Evolutionary conservation across 2,329 filamentous ascomycete genomes (phyloP), one percentile per base, ranked within the genome.

Genomic region (Ambrosiella cleistominuta): DNA sequence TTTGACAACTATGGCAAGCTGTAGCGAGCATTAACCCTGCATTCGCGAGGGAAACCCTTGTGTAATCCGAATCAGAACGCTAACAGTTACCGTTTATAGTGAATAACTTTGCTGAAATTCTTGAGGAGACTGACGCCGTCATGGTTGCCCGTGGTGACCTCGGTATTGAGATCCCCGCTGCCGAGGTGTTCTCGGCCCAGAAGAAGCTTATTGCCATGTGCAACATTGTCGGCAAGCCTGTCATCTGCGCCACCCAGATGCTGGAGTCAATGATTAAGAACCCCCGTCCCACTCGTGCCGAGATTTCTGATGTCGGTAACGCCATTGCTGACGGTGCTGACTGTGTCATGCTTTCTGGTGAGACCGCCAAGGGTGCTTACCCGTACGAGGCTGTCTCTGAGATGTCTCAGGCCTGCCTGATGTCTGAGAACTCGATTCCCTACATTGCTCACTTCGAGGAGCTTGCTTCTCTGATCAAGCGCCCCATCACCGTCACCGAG

Each of bases 171-270:
- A 98, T 98, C 66, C 91, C 93, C 54, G 91, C 93, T 62, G 88
- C 91, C 63, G 93, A 98, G 79, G 93, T 98, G 64, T 98, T 98
- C 74, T 88, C 95, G 65, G 93, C 93, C 59, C 93, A 98, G 80
- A 98, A 98, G 86, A 98, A 98, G 88, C 90, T 98, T 81, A 98
- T 98, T 73, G 90, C 93, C 74, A 97, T 97, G 84, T 98, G 93
- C 83, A 98, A 98, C 79, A 83, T 96, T 69, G 90, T 89, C 65
- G 93, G 93, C 74, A 98, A 98, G 81, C 93, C 93, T 65, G 90
- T 91, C 71, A 96, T 98, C 71, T 97, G 91, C 74, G 93, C 93
- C 61, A 98, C 93, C 45, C 93, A 98, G 79, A 98, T 98, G 93
- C 82, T 98, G 47, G 93, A 98, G 81, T 95, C 89, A 63, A 98